Evolutionary conservation across 768 basidiomycete genomes (phyloP).

Genomic region (Suillus paluster): DNA sequence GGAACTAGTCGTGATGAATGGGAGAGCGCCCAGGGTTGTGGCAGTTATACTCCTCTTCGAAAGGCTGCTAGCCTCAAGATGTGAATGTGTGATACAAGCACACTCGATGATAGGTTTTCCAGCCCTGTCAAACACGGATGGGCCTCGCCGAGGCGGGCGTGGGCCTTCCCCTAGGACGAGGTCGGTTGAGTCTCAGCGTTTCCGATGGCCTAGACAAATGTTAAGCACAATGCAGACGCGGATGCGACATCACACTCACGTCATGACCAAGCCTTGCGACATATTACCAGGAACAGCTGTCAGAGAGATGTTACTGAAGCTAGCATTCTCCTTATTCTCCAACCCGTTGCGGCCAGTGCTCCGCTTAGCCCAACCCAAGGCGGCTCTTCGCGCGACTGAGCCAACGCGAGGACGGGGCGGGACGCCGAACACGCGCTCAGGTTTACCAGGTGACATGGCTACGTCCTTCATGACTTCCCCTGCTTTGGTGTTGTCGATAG

Average conservation of each 20-base stretch:
- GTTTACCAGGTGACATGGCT: slow-evolving; percentile 31
- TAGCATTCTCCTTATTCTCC: slow-evolving; percentile 55
- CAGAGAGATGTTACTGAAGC: slow-evolving; percentile 11
- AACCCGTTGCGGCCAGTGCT: slow-evolving; percentile 52
- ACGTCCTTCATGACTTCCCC: slow-evolving; percentile 36
- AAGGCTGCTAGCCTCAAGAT: no score
- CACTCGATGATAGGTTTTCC: slow-evolving; percentile 9
- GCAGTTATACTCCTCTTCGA: no score
- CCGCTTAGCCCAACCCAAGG: slow-evolving; percentile 69
- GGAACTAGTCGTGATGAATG: background rate
- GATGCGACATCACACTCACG: slow-evolving; percentile 52
- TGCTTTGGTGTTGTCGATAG: slow-evolving; percentile 41
- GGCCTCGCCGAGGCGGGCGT: slow-evolving; percentile 36
- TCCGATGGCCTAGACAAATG: slow-evolving; percentile 40
- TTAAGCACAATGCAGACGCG: background rate
- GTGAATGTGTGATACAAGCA: background rate
- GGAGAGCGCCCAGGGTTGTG: background rate
- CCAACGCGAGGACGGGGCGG: slow-evolving; percentile 53
- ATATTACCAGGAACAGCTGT: slow-evolving; percentile 16
- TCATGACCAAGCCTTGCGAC: slow-evolving; percentile 48
- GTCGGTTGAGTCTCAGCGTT: slow-evolving; percentile 48
- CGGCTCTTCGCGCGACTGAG: slow-evolving; percentile 58
- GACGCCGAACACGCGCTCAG: slow-evolving; percentile 27
- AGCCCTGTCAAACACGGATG: slow-evolving; percentile 26
- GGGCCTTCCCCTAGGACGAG: slow-evolving; percentile 49